Evolutionary conservation across 2,329 filamentous ascomycete genomes (phyloP), one percentile per base, ranked within the genome.

Genomic region (Paraphoma sp.): DNA sequence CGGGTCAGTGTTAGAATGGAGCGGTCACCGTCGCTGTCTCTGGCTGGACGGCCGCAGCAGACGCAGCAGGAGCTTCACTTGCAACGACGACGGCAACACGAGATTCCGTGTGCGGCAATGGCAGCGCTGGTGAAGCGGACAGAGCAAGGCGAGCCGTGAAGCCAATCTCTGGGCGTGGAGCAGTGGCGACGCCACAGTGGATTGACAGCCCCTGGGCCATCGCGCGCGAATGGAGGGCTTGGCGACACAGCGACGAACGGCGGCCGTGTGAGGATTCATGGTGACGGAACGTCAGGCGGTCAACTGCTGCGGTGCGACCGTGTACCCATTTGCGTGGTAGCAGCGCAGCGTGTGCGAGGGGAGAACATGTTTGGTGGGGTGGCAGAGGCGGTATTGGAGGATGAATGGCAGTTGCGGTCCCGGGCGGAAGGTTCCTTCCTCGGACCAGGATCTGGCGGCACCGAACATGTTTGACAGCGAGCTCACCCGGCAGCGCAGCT

Each of bases 251-350:
- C 48, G 49, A 59, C 60, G 54, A 69, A 68, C 56, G 62, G 61
- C 56, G 55, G 54, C 47, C 48, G 59, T 48, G 52, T 58, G 56
- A 44, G 48, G 50, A 51, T 44, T 56, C 53, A 57, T 54, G 57
- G 56, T 68, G 69, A 67, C 65, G 63, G 67, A 65, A 67, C 73
- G 71, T 72, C 72, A 75, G 63, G 68, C 67, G 63, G 61, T 64
- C 65, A 66, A 57, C 44, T 62, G 63, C 59, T 72, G 71, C 46
- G 33, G 71, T 74, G 59, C 50, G 17, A 70, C 68, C 18, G 51
- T 54, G 62, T 64, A 57, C 58, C 54, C 49, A 51, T 18, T 57
- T 51, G 57, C 56, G 54, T 56, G 54, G 65, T 70, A 57, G 65
- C 51, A 69, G 70, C 48, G 65, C 63, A 68, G 58, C 51, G 59